Base-by-base conservation (phyloP, 495 filamentous ascomycete genomes). In the Penicillium lividum region DNA sequence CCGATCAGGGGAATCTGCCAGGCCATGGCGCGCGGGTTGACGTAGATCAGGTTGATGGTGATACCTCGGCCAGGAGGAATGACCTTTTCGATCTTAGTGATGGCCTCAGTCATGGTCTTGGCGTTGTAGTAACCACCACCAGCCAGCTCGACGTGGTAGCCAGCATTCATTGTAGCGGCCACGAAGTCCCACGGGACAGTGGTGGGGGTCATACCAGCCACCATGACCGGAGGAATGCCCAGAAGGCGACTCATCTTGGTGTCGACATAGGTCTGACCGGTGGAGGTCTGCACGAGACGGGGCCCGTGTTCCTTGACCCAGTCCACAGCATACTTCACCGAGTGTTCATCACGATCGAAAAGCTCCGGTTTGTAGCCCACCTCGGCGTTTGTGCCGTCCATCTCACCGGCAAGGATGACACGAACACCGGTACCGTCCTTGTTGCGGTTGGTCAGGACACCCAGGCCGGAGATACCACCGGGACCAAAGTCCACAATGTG, bases 221-320 rank as follows among this genome's bases (percentile, higher is more conserved):
- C 91, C 86, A 97, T 90, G 51, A 98, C 78, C 0, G 89, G 94
- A 11, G 94, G 92, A 15, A 96, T 81, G 36, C 94, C 93, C 34
- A 98, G 79, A 22, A 97, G 78, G 63, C 93, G 82, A 76, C 92
- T 97, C 90, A 98, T 97, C 82, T 96, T 97, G 43, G 94, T 98
- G 74, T 97, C 92, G 29, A 98, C 94, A 56, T 89, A 96, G 0
- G 89, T 95, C 67, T 88, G 84, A 25, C 94, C 94, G 48, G 81
- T 81, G 7, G 92, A 91, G 22, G 91, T 97, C 77, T 90, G 91
- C 62, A 93, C 85, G 43, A 98, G 82, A 51, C 85, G 86, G 3
- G 94, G 94, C 16, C 94, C 91, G 69, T 94, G 88, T 69, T 97
- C 92, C 71, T 94, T 93, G 44, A 98, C 92, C 94, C 94, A 99